Percentiles rank a stretch among this genome's conserved stretches.
Evolutionary conservation across 208 protist species (phyloP).

Genomic region (Sergeia podlipaevii): DNA sequence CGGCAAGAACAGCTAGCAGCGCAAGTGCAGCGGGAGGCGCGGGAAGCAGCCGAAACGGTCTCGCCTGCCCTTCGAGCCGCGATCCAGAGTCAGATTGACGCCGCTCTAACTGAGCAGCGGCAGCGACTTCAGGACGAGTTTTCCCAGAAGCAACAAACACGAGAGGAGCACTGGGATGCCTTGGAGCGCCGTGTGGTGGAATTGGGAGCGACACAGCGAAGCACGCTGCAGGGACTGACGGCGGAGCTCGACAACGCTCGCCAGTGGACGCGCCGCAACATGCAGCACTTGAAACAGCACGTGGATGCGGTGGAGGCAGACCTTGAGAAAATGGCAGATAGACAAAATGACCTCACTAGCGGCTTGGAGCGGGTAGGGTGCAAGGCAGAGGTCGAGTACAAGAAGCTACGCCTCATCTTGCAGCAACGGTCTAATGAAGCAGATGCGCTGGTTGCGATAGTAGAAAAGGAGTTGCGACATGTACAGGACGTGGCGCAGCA

Average conservation of each 20-base stretch:
- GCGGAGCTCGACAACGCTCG: slow-evolving; percentile 43
- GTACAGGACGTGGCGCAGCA: slow-evolving; percentile 55
- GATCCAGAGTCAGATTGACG: too few species aligned
- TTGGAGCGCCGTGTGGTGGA: slow-evolving; percentile 11
- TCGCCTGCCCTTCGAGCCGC: too few species aligned
- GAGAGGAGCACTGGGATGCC: slow-evolving; percentile 17
- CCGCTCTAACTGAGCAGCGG: slow-evolving; percentile 3
- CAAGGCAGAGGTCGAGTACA: slow-evolving; percentile 60
- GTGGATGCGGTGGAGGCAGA: slow-evolving; percentile 38
- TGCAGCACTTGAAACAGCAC: slow-evolving; percentile 78
- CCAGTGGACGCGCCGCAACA: slow-evolving; percentile 69
- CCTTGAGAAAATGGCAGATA: slow-evolving; percentile 26
- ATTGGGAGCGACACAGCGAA: slow-evolving; percentile 2
- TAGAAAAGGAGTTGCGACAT: slow-evolving; percentile 72
- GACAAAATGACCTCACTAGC: slow-evolving; percentile 25
- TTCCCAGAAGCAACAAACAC: background rate
- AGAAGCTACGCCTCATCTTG: slow-evolving; percentile 52
- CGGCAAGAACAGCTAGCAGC: slow-evolving; percentile 61
- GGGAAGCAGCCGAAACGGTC: too few species aligned
- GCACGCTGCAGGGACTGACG: background rate
- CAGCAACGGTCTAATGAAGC: slow-evolving; percentile 64
- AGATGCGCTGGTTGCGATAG: slow-evolving; percentile 46
- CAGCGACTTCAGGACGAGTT: slow-evolving; percentile 1
- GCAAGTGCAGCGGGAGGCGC: slow-evolving; percentile 39
- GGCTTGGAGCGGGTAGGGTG: slow-evolving; percentile 42